Evolutionary conservation across 768 basidiomycete genomes (phyloP).

Genomic region (Kwoniella europaea): DNA sequence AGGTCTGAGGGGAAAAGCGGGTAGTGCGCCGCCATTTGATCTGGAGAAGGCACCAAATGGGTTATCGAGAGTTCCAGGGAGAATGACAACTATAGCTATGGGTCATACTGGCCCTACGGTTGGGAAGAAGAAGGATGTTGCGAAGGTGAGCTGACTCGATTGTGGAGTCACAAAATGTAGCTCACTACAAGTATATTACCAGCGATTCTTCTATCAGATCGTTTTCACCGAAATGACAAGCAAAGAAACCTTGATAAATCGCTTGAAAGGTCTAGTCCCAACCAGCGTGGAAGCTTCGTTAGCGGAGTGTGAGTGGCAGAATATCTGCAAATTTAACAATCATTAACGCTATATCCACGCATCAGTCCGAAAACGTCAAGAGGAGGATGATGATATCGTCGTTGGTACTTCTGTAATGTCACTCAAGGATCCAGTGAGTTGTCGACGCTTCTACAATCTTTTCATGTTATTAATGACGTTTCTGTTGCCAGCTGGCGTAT

Average conservation of each 20-base stretch:
- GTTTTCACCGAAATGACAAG: conserved; percentile 80
- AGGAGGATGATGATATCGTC: conserved; percentile 87
- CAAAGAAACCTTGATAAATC: conserved; percentile 72
- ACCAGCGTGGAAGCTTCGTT: conserved; percentile 69
- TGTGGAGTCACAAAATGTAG: too few species aligned
- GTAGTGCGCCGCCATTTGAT: conserved; percentile 55
- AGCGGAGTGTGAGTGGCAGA: conserved; percentile 66
- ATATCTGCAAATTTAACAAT: neutral
- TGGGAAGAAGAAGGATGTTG: conserved; percentile 57
- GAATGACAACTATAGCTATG: conserved; percentile 37
- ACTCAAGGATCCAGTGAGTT: conserved; percentile 88
- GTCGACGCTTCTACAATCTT: too few species aligned
- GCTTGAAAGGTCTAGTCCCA: conserved; percentile 71
- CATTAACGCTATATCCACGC: conserved; percentile 12
- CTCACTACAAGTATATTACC: too few species aligned
- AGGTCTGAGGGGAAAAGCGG: conserved; percentile 54
- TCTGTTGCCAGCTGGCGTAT: conserved; percentile 72
- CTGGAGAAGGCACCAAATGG: conserved; percentile 36
- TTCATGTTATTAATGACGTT: neutral
- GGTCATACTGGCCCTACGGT: conserved; percentile 54
- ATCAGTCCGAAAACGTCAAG: conserved; percentile 61
- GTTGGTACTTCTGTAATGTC: conserved; percentile 89
- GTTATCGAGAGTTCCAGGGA: conserved; percentile 31
- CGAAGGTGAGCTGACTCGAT: conserved; percentile 47
- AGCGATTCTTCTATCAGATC: conserved; percentile 87